Base-by-base conservation (phyloP, 345 rosid genomes). In the Brassica nigra region DNA sequence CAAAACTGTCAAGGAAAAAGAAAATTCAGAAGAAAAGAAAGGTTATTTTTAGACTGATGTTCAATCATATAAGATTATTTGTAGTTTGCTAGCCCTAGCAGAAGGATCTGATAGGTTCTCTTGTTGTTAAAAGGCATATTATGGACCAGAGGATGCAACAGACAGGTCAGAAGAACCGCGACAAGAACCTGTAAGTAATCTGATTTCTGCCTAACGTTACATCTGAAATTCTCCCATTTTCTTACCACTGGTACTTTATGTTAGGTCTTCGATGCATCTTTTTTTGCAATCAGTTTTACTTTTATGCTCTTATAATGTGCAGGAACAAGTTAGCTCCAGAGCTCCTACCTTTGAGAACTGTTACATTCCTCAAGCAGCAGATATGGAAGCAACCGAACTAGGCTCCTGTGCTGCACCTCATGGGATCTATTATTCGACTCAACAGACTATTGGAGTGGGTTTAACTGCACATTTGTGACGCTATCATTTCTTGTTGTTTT, bases 11-110 rank as follows among this genome's bases (percentile, higher is more conserved):
- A n/a, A 86, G 80, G 82, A 89, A 76, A 65, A 88, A 76, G 89
- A 89, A 86, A 81, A 16, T 29, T 12, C 70, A 66, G 47, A 87
- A 87, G 82, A 89, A 81, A 78, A 85, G 88, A 78, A 89, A 91
- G 93, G 94, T 90, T 63, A 36, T 16, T 75, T 52, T 52, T 54
- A 37, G 29, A 36, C 79, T 80, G 36, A 47, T 54, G 3, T 47
- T 81, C 64, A 8, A 76, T 66, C 18, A 42, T 63, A 8, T 69
- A 62, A 70, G 80, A 39, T 70, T 63, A 62, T 69, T 54, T 62
- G 29, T 74, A 28, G 70, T 49, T 75, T 69, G 62, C 29, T 68
- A 57, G 30, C 20, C 62, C 5, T 10, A 14, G 44, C 2, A 6
- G 62, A 16, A 55, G 9, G 2, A 59, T 74, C 65, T 61, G 71